phyloP scores from a whole-genome alignment of 805 yeast species.

The Yamadazyma olivae region DNA sequence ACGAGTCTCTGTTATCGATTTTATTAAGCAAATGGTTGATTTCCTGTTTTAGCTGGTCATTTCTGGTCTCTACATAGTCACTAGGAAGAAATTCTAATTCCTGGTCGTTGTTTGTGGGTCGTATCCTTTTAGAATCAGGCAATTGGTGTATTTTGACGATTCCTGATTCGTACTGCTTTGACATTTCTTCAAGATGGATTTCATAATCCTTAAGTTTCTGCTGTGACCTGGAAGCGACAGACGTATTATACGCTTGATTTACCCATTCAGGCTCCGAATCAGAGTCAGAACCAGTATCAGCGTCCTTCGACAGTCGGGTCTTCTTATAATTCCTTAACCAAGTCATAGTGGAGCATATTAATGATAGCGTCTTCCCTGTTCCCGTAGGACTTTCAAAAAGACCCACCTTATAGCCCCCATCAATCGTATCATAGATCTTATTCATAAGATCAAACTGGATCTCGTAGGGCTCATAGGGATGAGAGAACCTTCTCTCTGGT shows the following conservation, averaged over 20 bases:
- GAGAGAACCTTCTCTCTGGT: slow-evolving; percentile 32
- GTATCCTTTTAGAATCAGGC: slow-evolving; percentile 8
- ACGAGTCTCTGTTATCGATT: slow-evolving; percentile 20
- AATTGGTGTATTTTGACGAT: slow-evolving; percentile 13
- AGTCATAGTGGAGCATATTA: slow-evolving; percentile 80
- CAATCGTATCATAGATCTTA: slow-evolving; percentile 63
- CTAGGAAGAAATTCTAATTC: slow-evolving; percentile 23
- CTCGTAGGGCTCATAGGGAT: slow-evolving; percentile 79
- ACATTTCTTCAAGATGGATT: slow-evolving; percentile 32
- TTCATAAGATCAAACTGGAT: slow-evolving; percentile 79
- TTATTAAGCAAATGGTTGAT: slow-evolving; percentile 45
- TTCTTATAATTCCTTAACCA: slow-evolving; percentile 65
- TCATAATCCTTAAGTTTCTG: slow-evolving; percentile 38
- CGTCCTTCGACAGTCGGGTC: background rate
- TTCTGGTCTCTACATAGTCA: slow-evolving; percentile 31
- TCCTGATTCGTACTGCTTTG: slow-evolving; percentile 18
- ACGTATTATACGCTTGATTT: slow-evolving; percentile 30
- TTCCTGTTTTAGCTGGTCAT: slow-evolving; percentile 15
- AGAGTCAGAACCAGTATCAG: slow-evolving; percentile 17
- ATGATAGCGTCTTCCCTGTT: slow-evolving; percentile 85
- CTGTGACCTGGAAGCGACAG: slow-evolving; percentile 25
- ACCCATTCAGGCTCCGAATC: slow-evolving; percentile 76
- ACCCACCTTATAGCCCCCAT: slow-evolving; percentile 59
- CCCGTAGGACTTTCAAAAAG: slow-evolving; percentile 94
- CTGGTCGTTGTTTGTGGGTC: slow-evolving; percentile 1